These are phyloP conservation scores for Turritis glabra DNA, from an alignment of 345 rosid species.

Conservation along the genomic window DNA sequence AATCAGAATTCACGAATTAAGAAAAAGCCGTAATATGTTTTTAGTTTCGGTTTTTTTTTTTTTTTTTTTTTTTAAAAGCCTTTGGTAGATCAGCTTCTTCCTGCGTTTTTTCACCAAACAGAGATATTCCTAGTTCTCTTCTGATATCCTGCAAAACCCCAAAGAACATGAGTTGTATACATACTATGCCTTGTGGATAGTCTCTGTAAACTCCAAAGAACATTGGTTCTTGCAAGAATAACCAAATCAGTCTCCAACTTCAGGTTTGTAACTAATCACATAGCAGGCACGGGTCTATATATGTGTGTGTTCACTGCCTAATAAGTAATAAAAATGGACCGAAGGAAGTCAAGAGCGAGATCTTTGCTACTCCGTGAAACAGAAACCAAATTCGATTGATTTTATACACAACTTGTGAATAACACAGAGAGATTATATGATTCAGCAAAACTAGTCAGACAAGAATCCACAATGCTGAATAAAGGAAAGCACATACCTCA, in stretches of 20 bases:
- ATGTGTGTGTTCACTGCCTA: not conserved
- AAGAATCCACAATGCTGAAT: not conserved
- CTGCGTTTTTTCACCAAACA: conserved; percentile 25
- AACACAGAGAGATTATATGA: not conserved
- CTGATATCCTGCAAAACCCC: conserved; percentile 29
- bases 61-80: no score
- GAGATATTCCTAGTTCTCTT: conserved; percentile 33
- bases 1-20: not conserved
- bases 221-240: conserved; percentile 10
- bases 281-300: not conserved
- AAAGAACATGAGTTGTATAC: not conserved
- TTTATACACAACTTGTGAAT: not conserved
- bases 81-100: conserved; percentile 35
- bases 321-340: not conserved
- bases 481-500: not conserved
- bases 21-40: not conserved
- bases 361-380: no score
- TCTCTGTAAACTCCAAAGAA: not conserved
- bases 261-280: not conserved
- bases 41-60: not conserved
- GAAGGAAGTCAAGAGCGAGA: conserved; percentile 1
- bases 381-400: no score
- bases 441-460: not conserved
- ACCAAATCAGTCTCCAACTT: not conserved
- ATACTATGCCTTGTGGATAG: not conserved